These are phyloP conservation scores for Paecilomyces niveus DNA, from an alignment of 2,329 filamentous ascomycete genomes.

Conservation along the genomic window DNA sequence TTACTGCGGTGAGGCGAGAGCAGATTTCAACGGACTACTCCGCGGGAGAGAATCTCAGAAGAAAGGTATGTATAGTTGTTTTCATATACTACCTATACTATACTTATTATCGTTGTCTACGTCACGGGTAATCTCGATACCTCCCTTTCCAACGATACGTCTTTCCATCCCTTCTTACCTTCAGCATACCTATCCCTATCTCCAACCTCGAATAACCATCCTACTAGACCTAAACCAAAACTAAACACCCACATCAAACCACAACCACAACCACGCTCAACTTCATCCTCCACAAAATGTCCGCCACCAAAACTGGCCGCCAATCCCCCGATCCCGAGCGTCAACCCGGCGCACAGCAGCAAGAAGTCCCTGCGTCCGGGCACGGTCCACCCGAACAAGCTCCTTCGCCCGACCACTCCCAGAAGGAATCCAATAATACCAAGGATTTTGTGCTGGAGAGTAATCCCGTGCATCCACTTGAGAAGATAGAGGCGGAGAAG, in stretches of 20 bases:
- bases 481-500: slow-evolving; percentile 31
- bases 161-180: background rate
- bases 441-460: slow-evolving; percentile 24
- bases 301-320: slow-evolving; percentile 57
- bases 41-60: no score
- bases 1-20: no score
- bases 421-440: slow-evolving; percentile 19
- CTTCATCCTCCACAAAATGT: slow-evolving; percentile 47
- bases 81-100: no score
- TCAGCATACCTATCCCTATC: background rate
- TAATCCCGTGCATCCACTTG: slow-evolving; percentile 36
- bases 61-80: no score
- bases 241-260: slow-evolving; percentile 16
- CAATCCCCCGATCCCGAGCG: slow-evolving; percentile 70
- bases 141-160: no score
- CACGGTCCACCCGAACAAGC: slow-evolving; percentile 49
- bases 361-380: slow-evolving; percentile 51
- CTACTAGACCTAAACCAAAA: background rate
- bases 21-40: no score
- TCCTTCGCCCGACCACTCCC: slow-evolving; percentile 27
- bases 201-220: background rate
- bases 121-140: background rate
- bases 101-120: no score
- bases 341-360: slow-evolving; percentile 59
- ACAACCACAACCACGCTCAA: slow-evolving; percentile 19